phyloP scores from a whole-genome alignment of 495 filamentous ascomycete genomes.

The Alectoria sarmentosa region DNA sequence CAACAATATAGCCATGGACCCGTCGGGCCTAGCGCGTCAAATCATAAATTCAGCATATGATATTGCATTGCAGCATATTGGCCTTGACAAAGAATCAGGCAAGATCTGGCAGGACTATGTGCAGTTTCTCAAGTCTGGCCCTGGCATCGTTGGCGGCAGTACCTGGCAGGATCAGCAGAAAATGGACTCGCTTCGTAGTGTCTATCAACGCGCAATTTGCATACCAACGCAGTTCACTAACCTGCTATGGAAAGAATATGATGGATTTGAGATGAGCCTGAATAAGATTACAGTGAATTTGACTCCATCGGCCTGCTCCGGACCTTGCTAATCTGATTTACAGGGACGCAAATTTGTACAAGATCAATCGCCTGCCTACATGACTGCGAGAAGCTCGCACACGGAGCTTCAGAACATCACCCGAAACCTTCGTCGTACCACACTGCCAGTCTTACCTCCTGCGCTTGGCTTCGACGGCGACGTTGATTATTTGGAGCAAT shows the following conservation, averaged over 20 bases:
- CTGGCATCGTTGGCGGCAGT: conserved; percentile 74
- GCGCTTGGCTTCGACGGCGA: conserved; percentile 80
- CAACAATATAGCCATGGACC: conserved; percentile 77
- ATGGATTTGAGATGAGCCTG: conserved; percentile 83
- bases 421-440: conserved; percentile 66
- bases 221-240: conserved; percentile 77
- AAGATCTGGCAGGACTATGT: conserved; percentile 90
- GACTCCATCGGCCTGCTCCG: neutral
- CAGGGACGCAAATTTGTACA: conserved; percentile 89
- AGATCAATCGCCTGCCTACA: conserved; percentile 83
- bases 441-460: conserved; percentile 73
- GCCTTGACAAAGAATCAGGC: conserved; percentile 86
- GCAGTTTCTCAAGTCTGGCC: conserved; percentile 77
- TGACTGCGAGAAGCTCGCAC: conserved; percentile 83
- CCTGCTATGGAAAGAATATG: conserved; percentile 91
- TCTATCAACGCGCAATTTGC: conserved; percentile 80
- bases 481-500: conserved; percentile 73
- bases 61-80: conserved; percentile 80
- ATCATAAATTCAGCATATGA: conserved; percentile 81
- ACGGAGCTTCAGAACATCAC: conserved; percentile 81
- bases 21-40: conserved; percentile 62
- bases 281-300: conserved; percentile 75
- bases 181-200: conserved; percentile 85
- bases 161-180: conserved; percentile 97
- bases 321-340: conserved; percentile 22